Percentiles rank a stretch among this genome's conserved stretches.
phyloP scores from a whole-genome alignment of 768 basidiomycete genomes.

The Naganishia kalamii region DNA sequence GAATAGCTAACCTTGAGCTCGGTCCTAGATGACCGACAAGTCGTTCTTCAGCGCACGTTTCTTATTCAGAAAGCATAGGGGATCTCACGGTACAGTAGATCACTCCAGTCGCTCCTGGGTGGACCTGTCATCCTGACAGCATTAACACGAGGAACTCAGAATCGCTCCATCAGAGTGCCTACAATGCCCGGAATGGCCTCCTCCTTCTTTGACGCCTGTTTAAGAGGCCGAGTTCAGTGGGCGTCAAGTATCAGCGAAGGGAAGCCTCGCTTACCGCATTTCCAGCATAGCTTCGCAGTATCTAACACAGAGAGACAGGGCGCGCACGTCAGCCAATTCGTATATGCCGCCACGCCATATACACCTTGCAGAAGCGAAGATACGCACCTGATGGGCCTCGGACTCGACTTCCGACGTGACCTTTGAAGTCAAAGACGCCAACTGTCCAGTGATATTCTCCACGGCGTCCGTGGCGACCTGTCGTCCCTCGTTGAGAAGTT shows the following conservation, averaged over 20 bases:
- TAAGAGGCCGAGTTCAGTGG: not conserved
- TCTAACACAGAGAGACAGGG: conserved; percentile 6
- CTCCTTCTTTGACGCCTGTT: not conserved
- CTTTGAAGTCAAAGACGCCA: not conserved
- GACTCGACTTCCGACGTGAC: not conserved
- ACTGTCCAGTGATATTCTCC: not conserved
- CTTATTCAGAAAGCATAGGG: too few relatives aligned
- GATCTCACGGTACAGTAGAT: conserved; percentile 67
- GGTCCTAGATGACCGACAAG: too few relatives aligned
- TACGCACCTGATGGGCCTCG: conserved; percentile 13
- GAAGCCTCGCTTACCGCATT: conserved; percentile 15
- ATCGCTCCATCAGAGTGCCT: not conserved
- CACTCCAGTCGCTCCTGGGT: conserved; percentile 49
- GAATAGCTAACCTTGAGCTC: conserved; percentile 39
- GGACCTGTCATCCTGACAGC: conserved; percentile 22
- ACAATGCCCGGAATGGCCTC: conserved; percentile 2
- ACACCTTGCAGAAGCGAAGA: not conserved
- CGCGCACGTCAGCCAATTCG: not conserved
- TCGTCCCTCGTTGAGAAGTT: not conserved
- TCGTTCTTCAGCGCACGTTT: too few relatives aligned
- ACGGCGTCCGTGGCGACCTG: not conserved
- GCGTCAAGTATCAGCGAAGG: not conserved
- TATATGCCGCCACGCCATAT: not conserved
- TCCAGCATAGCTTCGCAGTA: conserved; percentile 26
- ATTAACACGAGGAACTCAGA: not conserved